Conservation (phyloP, 2,329 filamentous ascomycete genomes). For the Aspergillus viridinutans region DNA sequence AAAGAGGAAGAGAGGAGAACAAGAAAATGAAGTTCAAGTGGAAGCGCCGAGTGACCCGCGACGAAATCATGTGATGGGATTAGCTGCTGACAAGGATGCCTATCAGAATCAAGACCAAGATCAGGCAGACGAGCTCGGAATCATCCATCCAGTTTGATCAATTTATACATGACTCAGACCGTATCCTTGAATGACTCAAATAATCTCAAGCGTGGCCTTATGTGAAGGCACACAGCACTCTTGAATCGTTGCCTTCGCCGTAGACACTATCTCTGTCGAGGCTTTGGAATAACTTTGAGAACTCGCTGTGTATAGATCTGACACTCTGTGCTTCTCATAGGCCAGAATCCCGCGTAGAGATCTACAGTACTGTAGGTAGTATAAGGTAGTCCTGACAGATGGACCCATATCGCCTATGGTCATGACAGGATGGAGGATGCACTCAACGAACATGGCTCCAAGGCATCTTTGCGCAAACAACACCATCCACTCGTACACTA, state of each 20-base stretch:
- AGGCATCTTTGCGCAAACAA: background rate
- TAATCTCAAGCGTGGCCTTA: background rate
- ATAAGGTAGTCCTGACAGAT: background rate
- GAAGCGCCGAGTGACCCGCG: slow-evolving; percentile 15
- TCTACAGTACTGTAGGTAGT: background rate
- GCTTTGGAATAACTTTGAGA: background rate
- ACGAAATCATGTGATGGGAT: slow-evolving; percentile 24
- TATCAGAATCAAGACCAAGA: background rate
- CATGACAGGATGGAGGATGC: background rate
- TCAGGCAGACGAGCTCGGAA: background rate
- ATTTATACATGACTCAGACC: background rate
- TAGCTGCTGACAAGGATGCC: slow-evolving; percentile 14
- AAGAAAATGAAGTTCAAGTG: background rate
- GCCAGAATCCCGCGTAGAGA: background rate
- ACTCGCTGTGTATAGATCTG: background rate
- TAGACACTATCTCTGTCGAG: background rate
- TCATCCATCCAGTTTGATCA: background rate
- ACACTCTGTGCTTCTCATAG: background rate
- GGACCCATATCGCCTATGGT: background rate
- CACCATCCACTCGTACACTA: background rate
- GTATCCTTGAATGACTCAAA: background rate
- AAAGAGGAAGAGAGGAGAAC: slow-evolving; percentile 28
- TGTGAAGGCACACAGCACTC: background rate
- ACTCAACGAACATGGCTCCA: background rate
- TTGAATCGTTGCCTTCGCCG: no score